Evolutionary conservation across 257 asterid genomes (phyloP).

Genomic region (Solanum chiquidenum): DNA sequence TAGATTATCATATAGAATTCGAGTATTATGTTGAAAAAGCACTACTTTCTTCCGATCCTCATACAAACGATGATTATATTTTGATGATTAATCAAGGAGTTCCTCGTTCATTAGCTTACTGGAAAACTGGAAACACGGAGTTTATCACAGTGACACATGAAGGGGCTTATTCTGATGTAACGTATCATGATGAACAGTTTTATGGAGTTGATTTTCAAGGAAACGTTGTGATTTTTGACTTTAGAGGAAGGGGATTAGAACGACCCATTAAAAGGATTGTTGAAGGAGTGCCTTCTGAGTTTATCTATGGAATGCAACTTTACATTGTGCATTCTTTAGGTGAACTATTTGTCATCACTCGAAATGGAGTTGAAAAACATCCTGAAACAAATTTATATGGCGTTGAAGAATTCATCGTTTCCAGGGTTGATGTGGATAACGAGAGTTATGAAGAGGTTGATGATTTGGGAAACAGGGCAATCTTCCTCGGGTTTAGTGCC

Average conservation of each 20-base stretch:
- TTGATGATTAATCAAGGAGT: not conserved
- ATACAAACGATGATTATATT: not conserved
- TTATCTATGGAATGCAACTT: not conserved
- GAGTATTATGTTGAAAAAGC: not conserved
- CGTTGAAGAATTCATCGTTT: not conserved
- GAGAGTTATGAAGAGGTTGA: not conserved
- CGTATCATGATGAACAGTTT: not conserved
- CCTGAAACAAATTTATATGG: not conserved
- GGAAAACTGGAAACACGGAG: not conserved
- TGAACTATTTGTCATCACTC: not conserved
- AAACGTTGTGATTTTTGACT: not conserved
- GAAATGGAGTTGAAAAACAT: not conserved
- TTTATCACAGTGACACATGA: not conserved
- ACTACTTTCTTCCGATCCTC: not conserved
- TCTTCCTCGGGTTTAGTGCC: not conserved
- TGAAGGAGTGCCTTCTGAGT: not conserved
- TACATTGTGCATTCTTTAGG: not conserved
- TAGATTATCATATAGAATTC: not conserved
- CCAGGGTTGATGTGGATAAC: not conserved
- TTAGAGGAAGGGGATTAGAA: not conserved
- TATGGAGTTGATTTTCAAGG: not conserved
- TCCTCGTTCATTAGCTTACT: not conserved
- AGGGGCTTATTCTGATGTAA: not conserved
- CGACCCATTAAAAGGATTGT: not conserved
- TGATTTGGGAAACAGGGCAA: not conserved